Percentiles rank a stretch among this genome's conserved stretches.
Conservation (phyloP, 2,329 filamentous ascomycete species). For the Claviceps sp. region DNA sequence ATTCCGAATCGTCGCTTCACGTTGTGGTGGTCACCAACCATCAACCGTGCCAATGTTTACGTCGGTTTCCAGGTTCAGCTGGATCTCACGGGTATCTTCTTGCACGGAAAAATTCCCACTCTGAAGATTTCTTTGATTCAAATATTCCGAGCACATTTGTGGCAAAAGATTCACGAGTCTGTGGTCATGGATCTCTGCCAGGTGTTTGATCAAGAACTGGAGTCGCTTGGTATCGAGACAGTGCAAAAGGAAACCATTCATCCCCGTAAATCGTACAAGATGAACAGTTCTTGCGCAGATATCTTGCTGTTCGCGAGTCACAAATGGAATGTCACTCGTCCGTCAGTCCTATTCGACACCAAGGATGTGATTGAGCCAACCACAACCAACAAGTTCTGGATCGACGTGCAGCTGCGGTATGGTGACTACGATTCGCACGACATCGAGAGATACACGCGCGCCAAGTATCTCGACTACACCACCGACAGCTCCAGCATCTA, state of each 20-base stretch:
- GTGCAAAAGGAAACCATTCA: conserved; percentile 99
- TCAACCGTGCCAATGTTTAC: conserved; percentile 93
- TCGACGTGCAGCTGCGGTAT: conserved; percentile 92
- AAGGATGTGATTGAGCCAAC: conserved; percentile 91
- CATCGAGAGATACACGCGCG: conserved; percentile 92
- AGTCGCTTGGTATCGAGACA: conserved; percentile 89
- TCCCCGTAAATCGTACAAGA: conserved; percentile 98
- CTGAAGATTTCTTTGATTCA: conserved; percentile 97
- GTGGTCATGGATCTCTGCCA: conserved; percentile 99
- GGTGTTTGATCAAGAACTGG: conserved; percentile 93
- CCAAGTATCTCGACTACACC: conserved; percentile 97
- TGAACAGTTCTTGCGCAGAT: conserved; percentile 98
- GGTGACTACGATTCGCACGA: conserved; percentile 99
- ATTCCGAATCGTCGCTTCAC: conserved; percentile 98
- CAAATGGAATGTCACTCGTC: conserved; percentile 96
- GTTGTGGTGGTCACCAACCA: conserved; percentile 90
- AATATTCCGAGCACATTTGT: conserved; percentile 98
- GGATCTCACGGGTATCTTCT: conserved; percentile 94
- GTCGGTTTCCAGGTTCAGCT: conserved; percentile 99
- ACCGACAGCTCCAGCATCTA: conserved; percentile 99
- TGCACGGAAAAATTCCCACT: conserved; percentile 97
- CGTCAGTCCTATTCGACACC: conserved; percentile 86
- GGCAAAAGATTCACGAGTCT: conserved; percentile 99
- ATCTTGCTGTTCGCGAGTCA: conserved; percentile 93
- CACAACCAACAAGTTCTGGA: conserved; percentile 98